A percentile compares a stretch with the other conserved stretches of the same genome.
These are phyloP conservation scores for Candida multigemmis DNA, from an alignment of 805 yeast species.

Conservation along the genomic window DNA sequence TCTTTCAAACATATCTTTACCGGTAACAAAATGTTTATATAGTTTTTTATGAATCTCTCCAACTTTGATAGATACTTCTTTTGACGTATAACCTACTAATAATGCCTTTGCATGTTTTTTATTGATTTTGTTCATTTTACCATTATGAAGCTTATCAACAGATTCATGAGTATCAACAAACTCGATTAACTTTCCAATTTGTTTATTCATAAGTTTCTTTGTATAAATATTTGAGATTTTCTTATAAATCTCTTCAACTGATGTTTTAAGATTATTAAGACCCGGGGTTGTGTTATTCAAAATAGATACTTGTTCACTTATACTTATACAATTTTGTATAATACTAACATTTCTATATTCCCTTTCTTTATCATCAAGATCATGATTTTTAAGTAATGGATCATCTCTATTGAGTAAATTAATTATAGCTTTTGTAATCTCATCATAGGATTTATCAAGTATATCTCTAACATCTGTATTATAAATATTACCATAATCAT, in stretches of 20 bases:
- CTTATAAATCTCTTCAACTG: conserved; percentile 17
- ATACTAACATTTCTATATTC: conserved; percentile 31
- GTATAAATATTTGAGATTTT: conserved; percentile 22
- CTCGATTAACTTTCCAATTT: conserved; percentile 59
- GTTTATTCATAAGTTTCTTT: conserved; percentile 26
- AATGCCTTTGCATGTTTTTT: conserved; percentile 49
- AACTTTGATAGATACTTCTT: conserved; percentile 48
- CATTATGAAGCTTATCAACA: conserved; percentile 37
- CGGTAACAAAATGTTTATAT: conserved; percentile 40
- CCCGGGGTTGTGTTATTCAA: conserved; percentile 14
- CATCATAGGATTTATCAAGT: conserved; percentile 20
- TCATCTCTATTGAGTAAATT: conserved; percentile 31
- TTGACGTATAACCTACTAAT: conserved; percentile 45
- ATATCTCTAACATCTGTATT: conserved; percentile 11
- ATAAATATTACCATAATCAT: conserved; percentile 9
- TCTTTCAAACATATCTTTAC: conserved; percentile 37
- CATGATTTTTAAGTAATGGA: conserved; percentile 33
- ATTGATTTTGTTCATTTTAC: conserved; percentile 57
- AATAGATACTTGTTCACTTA: conserved; percentile 20
- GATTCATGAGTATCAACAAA: conserved; percentile 59
- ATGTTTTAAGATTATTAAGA: conserved; percentile 12
- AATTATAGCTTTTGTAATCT: conserved; percentile 22
- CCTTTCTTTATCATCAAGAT: conserved; percentile 35
- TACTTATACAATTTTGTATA: conserved; percentile 27
- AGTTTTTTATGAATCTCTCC: conserved; percentile 48